A percentile compares a stretch with the other conserved stretches of the same genome.
These are phyloP conservation scores for Hypoxylon rubiginosum DNA, from an alignment of 2,329 filamentous ascomycete genomes.

Conservation along the genomic window DNA sequence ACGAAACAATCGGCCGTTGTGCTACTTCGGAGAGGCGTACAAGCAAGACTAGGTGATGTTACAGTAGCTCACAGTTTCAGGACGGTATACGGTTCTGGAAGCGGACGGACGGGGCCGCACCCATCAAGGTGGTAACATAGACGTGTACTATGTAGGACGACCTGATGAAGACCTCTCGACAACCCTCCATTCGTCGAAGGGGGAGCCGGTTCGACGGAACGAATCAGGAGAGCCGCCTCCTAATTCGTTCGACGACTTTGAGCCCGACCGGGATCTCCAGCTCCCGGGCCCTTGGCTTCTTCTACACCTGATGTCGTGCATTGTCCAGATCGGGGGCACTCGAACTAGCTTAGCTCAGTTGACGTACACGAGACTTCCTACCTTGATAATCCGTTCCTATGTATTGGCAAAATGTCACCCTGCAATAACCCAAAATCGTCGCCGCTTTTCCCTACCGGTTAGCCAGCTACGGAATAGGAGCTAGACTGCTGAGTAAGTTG, in stretches of 20 bases:
- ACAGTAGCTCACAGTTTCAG: not conserved
- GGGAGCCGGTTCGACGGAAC: not conserved
- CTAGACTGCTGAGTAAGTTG: slow-evolving; percentile 4
- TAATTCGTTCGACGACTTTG: not conserved
- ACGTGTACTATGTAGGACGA: slow-evolving; percentile 19
- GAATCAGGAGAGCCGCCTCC: not conserved
- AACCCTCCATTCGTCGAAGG: not conserved
- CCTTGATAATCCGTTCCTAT: not conserved
- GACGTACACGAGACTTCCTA: not conserved
- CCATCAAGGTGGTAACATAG: slow-evolving; percentile 6
- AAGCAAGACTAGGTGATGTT: not conserved
- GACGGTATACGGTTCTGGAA: slow-evolving; percentile 3
- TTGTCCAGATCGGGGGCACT: not conserved
- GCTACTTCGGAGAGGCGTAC: not conserved
- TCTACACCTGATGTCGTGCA: slow-evolving; percentile 1
- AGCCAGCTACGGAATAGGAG: not conserved
- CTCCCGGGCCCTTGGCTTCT: not conserved
- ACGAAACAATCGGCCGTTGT: not conserved
- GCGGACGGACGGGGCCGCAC: not conserved
- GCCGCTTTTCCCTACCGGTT: not conserved
- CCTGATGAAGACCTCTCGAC: not conserved
- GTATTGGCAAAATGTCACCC: slow-evolving; percentile 5
- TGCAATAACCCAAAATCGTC: not conserved
- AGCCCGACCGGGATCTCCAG: not conserved
- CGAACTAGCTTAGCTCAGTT: not conserved